Conservation (phyloP, 2,329 filamentous ascomycete genomes). For the Aspergillus oerlinghausenensis region DNA sequence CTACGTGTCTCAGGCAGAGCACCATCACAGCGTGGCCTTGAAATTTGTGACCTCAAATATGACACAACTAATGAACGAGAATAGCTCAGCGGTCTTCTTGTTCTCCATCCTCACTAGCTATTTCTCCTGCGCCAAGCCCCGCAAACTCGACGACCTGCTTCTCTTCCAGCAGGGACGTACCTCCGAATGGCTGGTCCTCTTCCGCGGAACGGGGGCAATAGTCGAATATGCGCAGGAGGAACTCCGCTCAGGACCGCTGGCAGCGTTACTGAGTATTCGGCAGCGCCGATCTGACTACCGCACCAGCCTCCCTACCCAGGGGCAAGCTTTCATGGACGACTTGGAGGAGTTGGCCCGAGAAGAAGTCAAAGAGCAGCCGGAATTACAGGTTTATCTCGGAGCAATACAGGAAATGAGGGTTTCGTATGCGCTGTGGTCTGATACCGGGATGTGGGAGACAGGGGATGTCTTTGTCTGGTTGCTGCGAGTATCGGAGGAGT, state of each 20-base stretch:
- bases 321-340: slow-evolving; percentile 4
- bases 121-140: slow-evolving; percentile 34
- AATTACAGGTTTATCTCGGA: slow-evolving; percentile 5
- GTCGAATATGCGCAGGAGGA: slow-evolving; percentile 22
- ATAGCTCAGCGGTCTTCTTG: slow-evolving; percentile 34
- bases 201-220: slow-evolving; percentile 34
- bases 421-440: slow-evolving; percentile 6
- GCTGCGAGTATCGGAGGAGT: slow-evolving; percentile 12
- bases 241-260: slow-evolving; percentile 11
- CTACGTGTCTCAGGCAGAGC: slow-evolving; percentile 37
- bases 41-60: slow-evolving; percentile 30
- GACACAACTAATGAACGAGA: slow-evolving; percentile 28
- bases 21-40: slow-evolving; percentile 33
- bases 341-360: slow-evolving; percentile 7
- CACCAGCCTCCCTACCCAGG: background rate
- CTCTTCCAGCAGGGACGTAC: slow-evolving; percentile 29
- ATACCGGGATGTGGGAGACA: slow-evolving; percentile 7
- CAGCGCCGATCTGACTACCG: background rate
- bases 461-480: slow-evolving; percentile 20
- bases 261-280: slow-evolving; percentile 11
- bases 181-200: slow-evolving; percentile 37
- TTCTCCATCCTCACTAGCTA: slow-evolving; percentile 38
- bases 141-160: slow-evolving; percentile 32
- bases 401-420: slow-evolving; percentile 13
- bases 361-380: slow-evolving; percentile 1